phyloP scores from a whole-genome alignment of 805 yeast genomes.

The Candida morakotiae region DNA sequence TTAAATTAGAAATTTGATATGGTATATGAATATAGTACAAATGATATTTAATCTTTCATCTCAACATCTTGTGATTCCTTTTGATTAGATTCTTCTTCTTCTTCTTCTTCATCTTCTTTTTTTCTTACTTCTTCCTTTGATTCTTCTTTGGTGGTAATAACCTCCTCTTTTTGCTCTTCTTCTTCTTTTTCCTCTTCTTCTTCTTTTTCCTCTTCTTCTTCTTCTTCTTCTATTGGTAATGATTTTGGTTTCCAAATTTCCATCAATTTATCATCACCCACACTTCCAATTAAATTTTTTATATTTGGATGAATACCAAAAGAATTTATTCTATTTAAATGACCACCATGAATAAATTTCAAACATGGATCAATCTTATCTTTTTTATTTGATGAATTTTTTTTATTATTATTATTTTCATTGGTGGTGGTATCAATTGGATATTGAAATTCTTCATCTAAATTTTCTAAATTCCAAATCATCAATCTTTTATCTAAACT shows the following conservation, averaged over 20 bases:
- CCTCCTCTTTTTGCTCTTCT: neutral
- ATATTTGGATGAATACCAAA: conserved; percentile 63
- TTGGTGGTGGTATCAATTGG: conserved; percentile 16
- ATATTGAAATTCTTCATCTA: conserved; percentile 49
- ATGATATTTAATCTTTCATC: conserved; percentile 10
- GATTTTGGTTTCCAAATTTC: conserved; percentile 74
- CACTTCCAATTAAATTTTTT: conserved; percentile 56
- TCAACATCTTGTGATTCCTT: conserved; percentile 11
- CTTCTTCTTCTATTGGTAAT: conserved; percentile 35
- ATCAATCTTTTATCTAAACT: conserved; percentile 66
- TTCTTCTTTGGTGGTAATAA: too few relatives aligned
- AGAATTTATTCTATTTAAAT: conserved; percentile 65
- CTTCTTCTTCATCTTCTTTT: conserved; percentile 3
- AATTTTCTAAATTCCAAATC: conserved; percentile 66
- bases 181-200: conserved; percentile 2
- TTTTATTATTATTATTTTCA: conserved; percentile 47
- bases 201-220: conserved; percentile 12
- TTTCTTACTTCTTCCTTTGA: conserved; percentile 1
- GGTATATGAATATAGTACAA: too few relatives aligned
- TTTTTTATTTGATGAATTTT: conserved; percentile 37
- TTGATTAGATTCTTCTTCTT: neutral
- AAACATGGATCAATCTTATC: conserved; percentile 65
- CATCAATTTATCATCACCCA: conserved; percentile 71
- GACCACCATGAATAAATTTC: conserved; percentile 82
- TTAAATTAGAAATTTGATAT: neutral